Evolutionary conservation across 2,329 filamentous ascomycete species (phyloP).

Genomic region (Ramularia endophylla): DNA sequence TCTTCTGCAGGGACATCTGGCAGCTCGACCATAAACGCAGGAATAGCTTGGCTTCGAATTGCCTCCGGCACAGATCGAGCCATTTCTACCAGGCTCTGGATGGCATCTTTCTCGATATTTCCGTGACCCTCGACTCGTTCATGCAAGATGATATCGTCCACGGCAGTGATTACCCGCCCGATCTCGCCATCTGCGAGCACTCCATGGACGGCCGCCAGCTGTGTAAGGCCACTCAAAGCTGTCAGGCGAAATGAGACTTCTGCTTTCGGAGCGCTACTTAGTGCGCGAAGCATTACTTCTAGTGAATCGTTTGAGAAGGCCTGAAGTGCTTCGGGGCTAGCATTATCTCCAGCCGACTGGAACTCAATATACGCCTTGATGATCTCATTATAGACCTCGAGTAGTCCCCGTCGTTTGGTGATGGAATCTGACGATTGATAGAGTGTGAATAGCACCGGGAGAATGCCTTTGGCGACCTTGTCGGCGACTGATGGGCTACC

Average conservation of each 20-base stretch:
- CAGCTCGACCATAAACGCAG: constrained; percentile 58
- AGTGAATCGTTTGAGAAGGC: constrained; percentile 38
- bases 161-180: constrained; percentile 50
- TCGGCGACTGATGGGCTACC: constrained; percentile 51
- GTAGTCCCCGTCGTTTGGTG: constrained; percentile 55
- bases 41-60: constrained; percentile 60
- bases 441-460: constrained; percentile 53
- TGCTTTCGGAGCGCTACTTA: constrained; percentile 39
- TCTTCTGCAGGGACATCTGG: constrained; percentile 45
- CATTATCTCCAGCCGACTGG: constrained; percentile 42
- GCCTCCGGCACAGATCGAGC: constrained; percentile 57
- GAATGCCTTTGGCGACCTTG: constrained; percentile 49
- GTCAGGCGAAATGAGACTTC: constrained; percentile 46
- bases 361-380: constrained; percentile 49
- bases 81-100: constrained; percentile 54
- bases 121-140: constrained; percentile 52
- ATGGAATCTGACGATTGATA: constrained; percentile 58
- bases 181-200: constrained; percentile 39
- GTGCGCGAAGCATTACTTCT: constrained; percentile 38
- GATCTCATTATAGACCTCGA: constrained; percentile 55
- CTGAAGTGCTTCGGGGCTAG: constrained; percentile 33
- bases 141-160: constrained; percentile 56
- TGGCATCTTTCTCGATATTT: constrained; percentile 53
- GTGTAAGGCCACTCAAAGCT: constrained; percentile 39
- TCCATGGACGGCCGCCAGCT: constrained; percentile 37